phyloP scores from a whole-genome alignment of 495 filamentous ascomycete species.

The Penicillium cinerascens region DNA sequence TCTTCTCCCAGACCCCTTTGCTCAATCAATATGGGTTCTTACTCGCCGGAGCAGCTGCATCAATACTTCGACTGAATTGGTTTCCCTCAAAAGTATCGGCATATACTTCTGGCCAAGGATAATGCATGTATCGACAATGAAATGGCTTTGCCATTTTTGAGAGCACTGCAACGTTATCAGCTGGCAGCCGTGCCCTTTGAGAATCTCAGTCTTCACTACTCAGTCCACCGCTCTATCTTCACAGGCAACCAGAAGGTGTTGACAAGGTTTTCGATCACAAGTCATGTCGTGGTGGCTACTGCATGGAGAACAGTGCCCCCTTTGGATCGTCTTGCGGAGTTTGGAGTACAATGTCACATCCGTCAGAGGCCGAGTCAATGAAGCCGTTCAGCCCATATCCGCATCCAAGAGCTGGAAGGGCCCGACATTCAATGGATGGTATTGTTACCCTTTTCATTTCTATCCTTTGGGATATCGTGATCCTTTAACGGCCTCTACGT shows the following conservation, averaged over 20 bases:
- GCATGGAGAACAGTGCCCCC: constrained; percentile 66
- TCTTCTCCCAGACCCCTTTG: no score
- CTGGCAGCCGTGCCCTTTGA: constrained; percentile 63
- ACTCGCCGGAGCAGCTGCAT: no score
- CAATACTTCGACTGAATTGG: no score
- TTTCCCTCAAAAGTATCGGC: no score
- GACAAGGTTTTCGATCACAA: constrained; percentile 52
- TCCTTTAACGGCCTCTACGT: no score
- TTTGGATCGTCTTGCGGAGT: constrained; percentile 57
- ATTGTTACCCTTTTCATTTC: no score
- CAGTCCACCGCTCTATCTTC: background rate
- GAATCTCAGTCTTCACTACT: constrained; percentile 55
- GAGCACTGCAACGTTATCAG: constrained; percentile 27
- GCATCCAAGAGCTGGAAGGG: constrained; percentile 14
- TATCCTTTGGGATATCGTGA: no score
- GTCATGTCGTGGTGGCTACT: constrained; percentile 57
- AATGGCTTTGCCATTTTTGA: no score
- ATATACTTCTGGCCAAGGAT: no score
- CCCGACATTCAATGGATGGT: constrained; percentile 18
- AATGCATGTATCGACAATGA: no score
- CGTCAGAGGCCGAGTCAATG: background rate
- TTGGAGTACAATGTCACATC: constrained; percentile 51
- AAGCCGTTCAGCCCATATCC: constrained; percentile 13
- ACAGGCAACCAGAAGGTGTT: constrained; percentile 24
- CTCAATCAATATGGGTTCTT: no score